Conservation (phyloP, 208 protist species). For the Phytomonas sp. region DNA sequence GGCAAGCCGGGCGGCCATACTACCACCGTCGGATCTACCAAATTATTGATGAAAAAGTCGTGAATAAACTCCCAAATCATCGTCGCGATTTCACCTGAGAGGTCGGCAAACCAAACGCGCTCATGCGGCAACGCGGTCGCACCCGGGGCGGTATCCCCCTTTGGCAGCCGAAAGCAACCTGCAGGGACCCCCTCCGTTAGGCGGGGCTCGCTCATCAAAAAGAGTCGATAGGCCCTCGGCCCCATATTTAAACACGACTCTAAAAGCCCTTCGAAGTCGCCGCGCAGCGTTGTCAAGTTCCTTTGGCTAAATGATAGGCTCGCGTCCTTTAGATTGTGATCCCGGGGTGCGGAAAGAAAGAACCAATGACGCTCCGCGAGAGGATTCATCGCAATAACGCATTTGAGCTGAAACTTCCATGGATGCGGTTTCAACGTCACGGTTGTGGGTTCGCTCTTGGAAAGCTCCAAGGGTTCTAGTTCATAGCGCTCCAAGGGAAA, state of each 20-base stretch:
- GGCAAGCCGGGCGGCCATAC: conserved; percentile 39
- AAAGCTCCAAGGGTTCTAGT: not conserved
- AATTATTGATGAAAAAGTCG: conserved; percentile 14
- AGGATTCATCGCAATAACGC: not conserved
- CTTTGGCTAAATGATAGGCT: not conserved
- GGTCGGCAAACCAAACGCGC: conserved; percentile 42
- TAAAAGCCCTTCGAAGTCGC: not conserved
- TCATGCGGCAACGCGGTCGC: conserved; percentile 11
- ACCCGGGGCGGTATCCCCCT: not conserved
- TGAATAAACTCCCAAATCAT: conserved; percentile 21
- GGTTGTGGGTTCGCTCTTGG: not conserved
- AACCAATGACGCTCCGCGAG: not conserved
- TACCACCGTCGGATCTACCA: conserved; percentile 19
- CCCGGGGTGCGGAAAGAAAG: not conserved
- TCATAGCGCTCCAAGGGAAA: not conserved
- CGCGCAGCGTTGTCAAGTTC: not conserved
- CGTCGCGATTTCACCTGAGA: conserved; percentile 20
- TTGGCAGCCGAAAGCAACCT: not conserved
- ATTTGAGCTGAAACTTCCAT: not conserved
- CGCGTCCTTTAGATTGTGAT: not conserved
- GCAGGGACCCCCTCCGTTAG: not conserved
- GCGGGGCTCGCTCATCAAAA: conserved; percentile 1
- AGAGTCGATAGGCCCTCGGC: not conserved
- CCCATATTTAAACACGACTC: not conserved
- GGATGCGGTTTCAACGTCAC: not conserved